Base-by-base conservation (phyloP, 1,139 yeast genomes). In the Yamadazyma kanchanaburiensis region DNA sequence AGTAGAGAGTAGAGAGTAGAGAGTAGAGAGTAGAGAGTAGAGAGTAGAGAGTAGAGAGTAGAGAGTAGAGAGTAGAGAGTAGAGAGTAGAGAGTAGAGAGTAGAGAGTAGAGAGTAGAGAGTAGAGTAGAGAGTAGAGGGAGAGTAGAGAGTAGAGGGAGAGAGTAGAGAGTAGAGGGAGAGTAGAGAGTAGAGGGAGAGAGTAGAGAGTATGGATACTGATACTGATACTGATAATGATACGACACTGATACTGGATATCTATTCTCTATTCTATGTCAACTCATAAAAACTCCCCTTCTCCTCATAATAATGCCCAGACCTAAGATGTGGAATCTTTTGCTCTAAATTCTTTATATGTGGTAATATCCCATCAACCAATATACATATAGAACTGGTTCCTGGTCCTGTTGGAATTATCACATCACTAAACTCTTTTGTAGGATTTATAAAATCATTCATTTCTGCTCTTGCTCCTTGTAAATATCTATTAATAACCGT, bases 391-490 rank as follows among this genome's bases (percentile, higher is more conserved):
- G 94, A 89, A 27, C 71, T 65, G 16, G 68, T 60, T 28, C 76
- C 80, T 4, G 83, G 80, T 1, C 87, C 88, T 30, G 80, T 64
- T 3, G 95, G 95, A 49, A 88, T 67, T 25, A 88, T 76, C 11
- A 87, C 77, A 52, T 88, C 96, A 2, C 96, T 94, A 38, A 63
- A 70, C 37, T 79, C 80, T 53, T 83, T 82, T 2, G 96, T 86
- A 20, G 85, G 87, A 26, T 71, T 71, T 10, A 88, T 80, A 49
- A 71, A 84, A 42, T 79, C 75, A 39, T 69, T 74, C 82, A 82
- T 84, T 48, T 88, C 96, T 4, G 79, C 74, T 35, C 94, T 69
- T n/a, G 88, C 75, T 9, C 69, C 62, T 27, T 70, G 73, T 41
- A 88, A 54, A 51, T 88, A 88, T 18, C 69, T 50, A 35, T 74